Conservation (phyloP, 768 basidiomycete genomes). For the Solioccasus polychromus region DNA sequence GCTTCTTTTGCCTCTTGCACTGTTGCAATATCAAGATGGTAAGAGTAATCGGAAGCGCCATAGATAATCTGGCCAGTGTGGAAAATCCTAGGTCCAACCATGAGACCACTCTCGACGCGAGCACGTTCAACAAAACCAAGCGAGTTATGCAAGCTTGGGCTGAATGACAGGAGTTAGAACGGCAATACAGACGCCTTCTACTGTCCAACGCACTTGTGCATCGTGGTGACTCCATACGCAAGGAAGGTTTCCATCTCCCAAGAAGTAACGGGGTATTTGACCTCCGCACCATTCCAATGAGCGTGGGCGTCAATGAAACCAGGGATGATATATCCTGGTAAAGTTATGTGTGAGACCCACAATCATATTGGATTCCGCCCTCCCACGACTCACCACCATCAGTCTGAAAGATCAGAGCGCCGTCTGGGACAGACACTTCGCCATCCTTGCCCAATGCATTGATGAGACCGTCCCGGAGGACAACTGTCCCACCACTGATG, state of each 20-base stretch:
- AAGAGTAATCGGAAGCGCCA: slow-evolving; percentile 44
- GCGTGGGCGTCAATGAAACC: slow-evolving; percentile 79
- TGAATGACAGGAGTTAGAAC: slow-evolving; percentile 22
- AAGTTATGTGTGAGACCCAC: slow-evolving; percentile 3
- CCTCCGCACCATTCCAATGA: slow-evolving; percentile 60
- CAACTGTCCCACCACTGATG: slow-evolving; percentile 48
- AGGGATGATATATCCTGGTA: slow-evolving; percentile 58
- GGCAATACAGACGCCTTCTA: neutral
- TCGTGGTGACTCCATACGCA: slow-evolving; percentile 71
- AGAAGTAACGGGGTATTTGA: slow-evolving; percentile 56
- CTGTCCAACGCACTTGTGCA: slow-evolving; percentile 58
- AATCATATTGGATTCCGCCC: too few species aligned
- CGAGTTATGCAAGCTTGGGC: slow-evolving; percentile 64
- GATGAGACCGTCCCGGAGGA: slow-evolving; percentile 58
- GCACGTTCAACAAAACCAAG: slow-evolving; percentile 63
- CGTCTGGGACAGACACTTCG: slow-evolving; percentile 34
- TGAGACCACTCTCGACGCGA: slow-evolving; percentile 64
- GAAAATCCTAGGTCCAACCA: slow-evolving; percentile 71
- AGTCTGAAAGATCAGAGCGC: slow-evolving; percentile 51
- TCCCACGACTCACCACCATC: slow-evolving; percentile 49
- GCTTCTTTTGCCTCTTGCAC: slow-evolving; percentile 63
- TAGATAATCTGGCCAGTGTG: slow-evolving; percentile 62
- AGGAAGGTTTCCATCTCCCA: slow-evolving; percentile 78
- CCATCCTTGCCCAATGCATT: slow-evolving; percentile 41
- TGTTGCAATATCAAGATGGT: slow-evolving; percentile 64